Base-by-base conservation (phyloP, 495 filamentous ascomycete genomes). In the Penicillium parvum region DNA sequence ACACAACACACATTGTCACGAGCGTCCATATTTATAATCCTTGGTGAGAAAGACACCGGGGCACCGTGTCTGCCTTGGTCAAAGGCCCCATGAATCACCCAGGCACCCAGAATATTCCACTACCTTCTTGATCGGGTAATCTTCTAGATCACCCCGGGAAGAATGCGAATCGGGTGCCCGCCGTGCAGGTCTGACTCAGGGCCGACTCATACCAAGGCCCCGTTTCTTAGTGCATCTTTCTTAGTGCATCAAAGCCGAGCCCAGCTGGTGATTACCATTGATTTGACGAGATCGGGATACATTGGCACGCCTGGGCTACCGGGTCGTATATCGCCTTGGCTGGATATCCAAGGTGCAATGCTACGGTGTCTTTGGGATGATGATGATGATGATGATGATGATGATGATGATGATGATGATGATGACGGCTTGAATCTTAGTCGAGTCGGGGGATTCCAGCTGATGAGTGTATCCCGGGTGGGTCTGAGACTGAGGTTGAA, bases 161-260 rank as follows among this genome's bases (percentile, higher is more conserved):
- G 15, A 26, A 5, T 6, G 18, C 30, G 27, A 33, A 32, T 10
- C 30, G 38, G 29, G 37, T 6, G 7, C 34, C 32, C 40, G 20
- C 28, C 32, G 32, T 45, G 26, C 42, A 37, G 10, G 38, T 51
- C 52, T 55, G 52, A 55, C 42, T 55, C 52, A 55, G 47, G 52
- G 36, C 47, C 34, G 17, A 32, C 30, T 28, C 42, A 45, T 45
- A 37, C 3, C 42, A 16, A 27, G 15, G 17, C n/a, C n/a, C n/a
- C n/a, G n/a, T n/a, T n/a, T n/a, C n/a, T n/a, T n/a, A n/a, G n/a
- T n/a, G n/a, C n/a, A n/a, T n/a, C n/a, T n/a, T n/a, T n/a, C n/a
- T n/a, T n/a, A n/a, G n/a, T n/a, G n/a, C n/a, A n/a, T n/a, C n/a
- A n/a, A n/a, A n/a, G n/a, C n/a, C n/a, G n/a, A n/a, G n/a, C n/a